These are phyloP conservation scores for Globisporangium lucens DNA, from an alignment of 352 stramenopile species.

Conservation along the genomic window DNA sequence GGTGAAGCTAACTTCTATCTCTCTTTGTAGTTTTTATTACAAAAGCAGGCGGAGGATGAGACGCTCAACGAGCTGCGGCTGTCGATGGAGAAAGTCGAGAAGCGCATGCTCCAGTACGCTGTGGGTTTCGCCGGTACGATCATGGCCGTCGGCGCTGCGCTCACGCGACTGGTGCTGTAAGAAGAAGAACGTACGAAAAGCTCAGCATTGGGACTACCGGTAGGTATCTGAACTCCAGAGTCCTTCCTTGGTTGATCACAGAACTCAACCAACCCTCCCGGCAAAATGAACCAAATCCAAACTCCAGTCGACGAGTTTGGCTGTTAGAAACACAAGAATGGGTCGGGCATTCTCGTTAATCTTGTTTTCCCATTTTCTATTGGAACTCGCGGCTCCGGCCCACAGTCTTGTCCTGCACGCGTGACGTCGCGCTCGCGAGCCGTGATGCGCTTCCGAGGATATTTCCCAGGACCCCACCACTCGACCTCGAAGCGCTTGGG, in stretches of 20 bases:
- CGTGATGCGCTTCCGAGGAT: constrained; percentile 69
- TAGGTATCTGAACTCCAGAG: no score
- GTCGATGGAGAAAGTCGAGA: constrained; percentile 89
- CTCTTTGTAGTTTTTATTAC: constrained; percentile 58
- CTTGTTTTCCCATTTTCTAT: neutral
- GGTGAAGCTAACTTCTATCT: no score
- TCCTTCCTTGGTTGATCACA: no score
- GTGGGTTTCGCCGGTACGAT: constrained; percentile 87
- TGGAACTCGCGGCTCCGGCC: constrained; percentile 40
- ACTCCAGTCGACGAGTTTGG: neutral
- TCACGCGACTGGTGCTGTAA: constrained; percentile 75
- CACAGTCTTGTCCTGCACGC: constrained; percentile 50
- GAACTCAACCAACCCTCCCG: no score
- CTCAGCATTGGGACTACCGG: no score
- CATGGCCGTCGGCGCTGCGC: constrained; percentile 76
- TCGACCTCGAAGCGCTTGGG: constrained; percentile 11
- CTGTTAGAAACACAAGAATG: neutral
- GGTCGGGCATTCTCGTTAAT: neutral
- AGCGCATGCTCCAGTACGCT: constrained; percentile 86
- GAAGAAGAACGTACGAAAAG: neutral
- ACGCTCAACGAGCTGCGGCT: constrained; percentile 83
- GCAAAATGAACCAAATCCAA: neutral
- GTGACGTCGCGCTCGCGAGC: constrained; percentile 61
- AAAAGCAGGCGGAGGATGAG: constrained; percentile 87
- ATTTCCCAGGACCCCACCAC: constrained; percentile 42